A percentile compares a stretch with the other conserved stretches of the same genome.
phyloP scores from a whole-genome alignment of 306 rosid genomes.

The Crataegus laevigata region DNA sequence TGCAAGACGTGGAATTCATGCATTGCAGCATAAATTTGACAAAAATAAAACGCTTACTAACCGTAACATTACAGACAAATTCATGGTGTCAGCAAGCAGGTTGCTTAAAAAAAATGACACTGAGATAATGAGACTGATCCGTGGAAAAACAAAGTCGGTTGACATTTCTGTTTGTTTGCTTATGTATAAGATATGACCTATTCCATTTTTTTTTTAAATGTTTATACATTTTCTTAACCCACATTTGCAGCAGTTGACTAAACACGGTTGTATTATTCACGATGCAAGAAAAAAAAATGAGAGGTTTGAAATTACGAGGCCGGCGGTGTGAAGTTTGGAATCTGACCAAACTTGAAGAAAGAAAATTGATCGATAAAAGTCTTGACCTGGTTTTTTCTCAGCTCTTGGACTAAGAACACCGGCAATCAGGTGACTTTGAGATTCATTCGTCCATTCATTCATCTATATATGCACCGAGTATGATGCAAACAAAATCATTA shows the following conservation, averaged over 20 bases:
- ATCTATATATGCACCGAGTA: background rate
- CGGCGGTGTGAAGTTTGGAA: background rate
- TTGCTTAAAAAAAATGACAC: background rate
- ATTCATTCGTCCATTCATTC: background rate
- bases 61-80: background rate
- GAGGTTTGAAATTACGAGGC: background rate
- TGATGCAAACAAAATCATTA: background rate
- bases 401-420: no score
- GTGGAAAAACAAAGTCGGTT: background rate
- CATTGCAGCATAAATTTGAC: background rate
- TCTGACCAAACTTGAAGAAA: background rate
- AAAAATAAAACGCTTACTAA: background rate
- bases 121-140: background rate
- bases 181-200: background rate
- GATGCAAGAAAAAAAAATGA: background rate
- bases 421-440: background rate
- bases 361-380: background rate
- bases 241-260: background rate
- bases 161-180: background rate
- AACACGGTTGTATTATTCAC: background rate
- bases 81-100: background rate
- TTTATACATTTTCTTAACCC: background rate
- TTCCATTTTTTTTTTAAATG: background rate
- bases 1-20: background rate
- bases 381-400: background rate